Evolutionary conservation across 495 filamentous ascomycete genomes (phyloP).

Genomic region (Schizothecium vesticola): DNA sequence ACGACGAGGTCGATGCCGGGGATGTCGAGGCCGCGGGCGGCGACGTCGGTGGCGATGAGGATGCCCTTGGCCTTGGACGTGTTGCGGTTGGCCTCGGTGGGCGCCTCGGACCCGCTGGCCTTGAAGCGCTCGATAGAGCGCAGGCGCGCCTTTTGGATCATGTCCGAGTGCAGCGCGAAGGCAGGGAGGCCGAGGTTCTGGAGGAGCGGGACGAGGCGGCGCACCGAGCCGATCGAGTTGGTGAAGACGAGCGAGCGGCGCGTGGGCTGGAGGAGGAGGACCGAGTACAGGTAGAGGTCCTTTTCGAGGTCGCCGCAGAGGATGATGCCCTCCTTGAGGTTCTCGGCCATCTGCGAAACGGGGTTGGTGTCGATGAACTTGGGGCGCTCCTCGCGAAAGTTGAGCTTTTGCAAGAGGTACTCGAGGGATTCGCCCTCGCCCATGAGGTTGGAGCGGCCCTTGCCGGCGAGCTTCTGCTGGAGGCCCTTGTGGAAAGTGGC

Average conservation of each 20-base stretch:
- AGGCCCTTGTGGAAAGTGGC: slow-evolving; percentile 89
- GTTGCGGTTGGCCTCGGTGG: slow-evolving; percentile 14
- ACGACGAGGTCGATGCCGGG: slow-evolving; percentile 78
- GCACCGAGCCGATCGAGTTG: slow-evolving; percentile 90
- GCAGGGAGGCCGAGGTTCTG: slow-evolving; percentile 76
- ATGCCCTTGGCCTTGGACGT: slow-evolving; percentile 49
- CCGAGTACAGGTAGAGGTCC: slow-evolving; percentile 89
- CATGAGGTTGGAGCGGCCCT: slow-evolving; percentile 61
- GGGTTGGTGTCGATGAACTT: slow-evolving; percentile 93
- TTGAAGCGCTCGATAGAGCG: slow-evolving; percentile 90
- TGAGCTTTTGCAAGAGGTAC: slow-evolving; percentile 83
- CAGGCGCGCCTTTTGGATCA: slow-evolving; percentile 94
- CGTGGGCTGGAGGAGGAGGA: slow-evolving; percentile 76
- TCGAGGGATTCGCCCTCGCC: slow-evolving; percentile 77
- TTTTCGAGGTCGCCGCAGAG: slow-evolving; percentile 93
- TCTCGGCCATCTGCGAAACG: slow-evolving; percentile 73
- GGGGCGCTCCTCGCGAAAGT: slow-evolving; percentile 74
- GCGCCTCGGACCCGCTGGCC: slow-evolving; percentile 39
- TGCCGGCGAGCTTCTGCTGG: slow-evolving; percentile 83
- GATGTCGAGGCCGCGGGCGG: slow-evolving; percentile 94
- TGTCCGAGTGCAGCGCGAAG: slow-evolving; percentile 79
- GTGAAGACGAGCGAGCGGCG: slow-evolving; percentile 81
- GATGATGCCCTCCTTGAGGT: slow-evolving; percentile 82
- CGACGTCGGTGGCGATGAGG: slow-evolving; percentile 90
- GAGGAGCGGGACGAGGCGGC: slow-evolving; percentile 78